These are phyloP conservation scores for Pythium scleroteichum DNA, from an alignment of 352 stramenopile species.

Conservation along the genomic window DNA sequence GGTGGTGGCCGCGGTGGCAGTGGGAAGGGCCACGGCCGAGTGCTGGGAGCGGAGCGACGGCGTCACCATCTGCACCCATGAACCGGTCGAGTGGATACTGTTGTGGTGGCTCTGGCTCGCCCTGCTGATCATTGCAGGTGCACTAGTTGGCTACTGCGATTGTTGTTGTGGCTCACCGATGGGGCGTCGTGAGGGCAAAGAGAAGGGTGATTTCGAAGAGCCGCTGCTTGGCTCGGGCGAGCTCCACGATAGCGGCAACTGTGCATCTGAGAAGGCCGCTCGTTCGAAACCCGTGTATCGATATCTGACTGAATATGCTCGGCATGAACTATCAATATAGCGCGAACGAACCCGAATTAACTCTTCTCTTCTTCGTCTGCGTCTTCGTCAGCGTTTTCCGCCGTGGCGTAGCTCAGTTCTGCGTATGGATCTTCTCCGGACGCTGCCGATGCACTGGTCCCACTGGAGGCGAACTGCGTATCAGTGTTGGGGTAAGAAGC, in stretches of 20 bases:
- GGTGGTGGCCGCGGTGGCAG: not conserved
- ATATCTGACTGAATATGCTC: slow-evolving; percentile 37
- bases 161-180: slow-evolving; percentile 15
- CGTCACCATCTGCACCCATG: slow-evolving; percentile 52
- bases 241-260: not conserved
- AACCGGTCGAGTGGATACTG: slow-evolving; percentile 44
- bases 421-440: slow-evolving; percentile 40
- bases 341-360: slow-evolving; percentile 2
- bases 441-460: not conserved
- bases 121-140: slow-evolving; percentile 42
- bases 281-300: slow-evolving; percentile 43
- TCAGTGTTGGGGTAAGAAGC: slow-evolving; percentile 78
- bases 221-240: slow-evolving; percentile 25
- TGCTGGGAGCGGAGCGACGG: slow-evolving; percentile 64
- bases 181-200: not conserved
- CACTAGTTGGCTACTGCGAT: slow-evolving; percentile 39
- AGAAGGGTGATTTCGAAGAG: not conserved
- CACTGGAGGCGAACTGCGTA: slow-evolving; percentile 46
- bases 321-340: not conserved
- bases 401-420: slow-evolving; percentile 61
- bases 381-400: slow-evolving; percentile 19
- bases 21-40: slow-evolving; percentile 29
- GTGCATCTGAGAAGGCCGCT: not conserved
- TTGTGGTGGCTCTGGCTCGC: slow-evolving; percentile 76
- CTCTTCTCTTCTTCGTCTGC: slow-evolving; percentile 14